phyloP scores from a whole-genome alignment of 2,329 filamentous ascomycete species.

The Alternaria hordeiaustralica region DNA sequence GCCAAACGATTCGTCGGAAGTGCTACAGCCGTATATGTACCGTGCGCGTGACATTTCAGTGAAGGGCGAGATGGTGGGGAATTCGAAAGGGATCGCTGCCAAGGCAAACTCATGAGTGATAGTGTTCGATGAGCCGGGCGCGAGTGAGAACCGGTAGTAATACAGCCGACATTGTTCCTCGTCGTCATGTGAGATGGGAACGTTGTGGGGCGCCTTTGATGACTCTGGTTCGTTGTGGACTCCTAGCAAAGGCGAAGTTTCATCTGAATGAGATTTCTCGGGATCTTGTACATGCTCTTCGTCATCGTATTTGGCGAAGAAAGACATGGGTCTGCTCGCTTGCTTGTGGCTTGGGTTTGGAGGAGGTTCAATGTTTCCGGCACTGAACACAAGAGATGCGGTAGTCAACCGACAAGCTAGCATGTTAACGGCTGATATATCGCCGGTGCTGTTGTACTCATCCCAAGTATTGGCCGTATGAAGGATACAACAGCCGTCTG shows the following conservation, averaged over 20 bases:
- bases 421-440: conserved; percentile 62
- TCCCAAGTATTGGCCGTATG: conserved; percentile 78
- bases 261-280: conserved; percentile 36
- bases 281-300: conserved; percentile 32
- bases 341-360: conserved; percentile 30
- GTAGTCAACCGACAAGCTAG: conserved; percentile 72
- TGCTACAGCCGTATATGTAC: conserved; percentile 73
- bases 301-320: conserved; percentile 55
- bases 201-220: conserved; percentile 14
- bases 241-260: conserved; percentile 30
- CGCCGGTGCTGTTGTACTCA: conserved; percentile 42
- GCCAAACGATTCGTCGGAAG: conserved; percentile 63
- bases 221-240: conserved; percentile 7
- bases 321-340: conserved; percentile 49
- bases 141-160: conserved; percentile 68
- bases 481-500: conserved; percentile 71
- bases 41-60: conserved; percentile 63
- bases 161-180: conserved; percentile 73
- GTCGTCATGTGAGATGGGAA: conserved; percentile 51
- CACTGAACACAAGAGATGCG: conserved; percentile 68
- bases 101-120: conserved; percentile 71
- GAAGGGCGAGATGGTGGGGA: conserved; percentile 65
- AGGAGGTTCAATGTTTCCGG: conserved; percentile 67
- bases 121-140: conserved; percentile 32
- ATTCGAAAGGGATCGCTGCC: conserved; percentile 71